Evolutionary conservation across 2,329 filamentous ascomycete genomes (phyloP).

Genomic region (Xylaria polymorpha): DNA sequence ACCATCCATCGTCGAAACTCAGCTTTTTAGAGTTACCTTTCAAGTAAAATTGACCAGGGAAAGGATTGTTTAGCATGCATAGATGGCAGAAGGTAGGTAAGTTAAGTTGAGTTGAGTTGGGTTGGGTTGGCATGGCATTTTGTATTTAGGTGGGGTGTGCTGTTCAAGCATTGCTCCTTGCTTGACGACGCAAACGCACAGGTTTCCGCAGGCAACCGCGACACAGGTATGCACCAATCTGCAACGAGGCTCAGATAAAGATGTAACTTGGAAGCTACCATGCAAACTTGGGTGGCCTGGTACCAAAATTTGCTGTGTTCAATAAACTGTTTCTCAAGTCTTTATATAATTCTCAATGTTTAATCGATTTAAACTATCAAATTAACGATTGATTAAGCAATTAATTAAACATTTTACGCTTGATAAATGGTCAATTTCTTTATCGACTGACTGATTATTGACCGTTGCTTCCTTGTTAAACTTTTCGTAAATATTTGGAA

Average conservation of each 20-base stretch:
- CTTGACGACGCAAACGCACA: slow-evolving; percentile 21
- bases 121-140: background rate
- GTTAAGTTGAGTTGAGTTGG: slow-evolving; percentile 2
- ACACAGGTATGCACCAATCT: slow-evolving; percentile 1
- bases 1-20: slow-evolving; percentile 23
- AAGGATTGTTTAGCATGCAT: background rate
- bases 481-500: no score
- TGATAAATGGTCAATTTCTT: no score
- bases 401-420: no score
- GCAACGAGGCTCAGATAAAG: background rate
- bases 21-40: background rate
- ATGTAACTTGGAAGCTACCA: background rate
- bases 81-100: background rate
- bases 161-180: slow-evolving; percentile 2
- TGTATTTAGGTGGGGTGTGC: background rate
- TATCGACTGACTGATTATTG: no score
- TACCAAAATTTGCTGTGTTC: no score
- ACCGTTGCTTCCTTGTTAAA: no score
- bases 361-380: no score
- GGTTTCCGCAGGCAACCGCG: slow-evolving; percentile 16
- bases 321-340: no score
- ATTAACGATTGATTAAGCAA: no score
- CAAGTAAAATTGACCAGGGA: background rate
- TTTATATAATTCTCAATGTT: no score
- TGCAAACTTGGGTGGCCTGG: background rate